Conservation (phyloP, 805 yeast genomes). For the Cyberlindnera bimundalis region DNA sequence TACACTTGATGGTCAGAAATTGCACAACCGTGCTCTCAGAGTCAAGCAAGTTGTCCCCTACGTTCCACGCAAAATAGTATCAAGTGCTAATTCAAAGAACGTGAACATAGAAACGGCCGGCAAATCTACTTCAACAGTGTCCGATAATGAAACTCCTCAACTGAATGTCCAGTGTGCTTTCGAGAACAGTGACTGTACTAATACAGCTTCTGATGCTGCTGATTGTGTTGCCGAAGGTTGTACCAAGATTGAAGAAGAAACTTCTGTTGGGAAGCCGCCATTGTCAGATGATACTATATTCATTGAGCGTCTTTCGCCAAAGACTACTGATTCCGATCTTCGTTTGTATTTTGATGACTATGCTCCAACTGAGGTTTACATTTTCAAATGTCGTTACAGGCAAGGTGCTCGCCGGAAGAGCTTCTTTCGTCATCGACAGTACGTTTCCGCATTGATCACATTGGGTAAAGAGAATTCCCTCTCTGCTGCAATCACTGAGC, state of each 20-base stretch:
- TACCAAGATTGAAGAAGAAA: neutral
- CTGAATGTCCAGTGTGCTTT: too few relatives aligned
- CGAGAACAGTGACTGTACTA: too few relatives aligned
- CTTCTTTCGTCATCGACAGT: slow-evolving; percentile 32
- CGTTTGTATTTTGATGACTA: slow-evolving; percentile 42
- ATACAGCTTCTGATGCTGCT: too few relatives aligned
- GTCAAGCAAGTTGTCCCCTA: slow-evolving; percentile 43
- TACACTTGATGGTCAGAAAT: slow-evolving; percentile 57
- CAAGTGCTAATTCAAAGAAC: neutral
- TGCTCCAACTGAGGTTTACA: slow-evolving; percentile 44
- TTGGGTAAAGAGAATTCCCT: slow-evolving; percentile 41
- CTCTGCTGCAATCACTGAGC: slow-evolving; percentile 39
- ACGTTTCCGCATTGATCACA: slow-evolving; percentile 50
- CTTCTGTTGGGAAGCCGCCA: neutral
- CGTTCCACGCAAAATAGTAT: slow-evolving; percentile 26
- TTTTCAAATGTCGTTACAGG: slow-evolving; percentile 38
- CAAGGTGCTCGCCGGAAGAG: slow-evolving; percentile 22
- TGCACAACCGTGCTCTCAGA: slow-evolving; percentile 40
- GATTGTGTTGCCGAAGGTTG: too few relatives aligned
- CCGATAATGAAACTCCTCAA: too few relatives aligned
- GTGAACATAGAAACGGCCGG: neutral
- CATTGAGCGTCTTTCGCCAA: slow-evolving; percentile 38
- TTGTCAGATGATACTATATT: slow-evolving; percentile 45
- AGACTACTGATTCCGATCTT: slow-evolving; percentile 41
- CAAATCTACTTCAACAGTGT: neutral